Base-by-base conservation (phyloP, 495 filamentous ascomycete genomes). In the Chaetomium cochliodes region DNA sequence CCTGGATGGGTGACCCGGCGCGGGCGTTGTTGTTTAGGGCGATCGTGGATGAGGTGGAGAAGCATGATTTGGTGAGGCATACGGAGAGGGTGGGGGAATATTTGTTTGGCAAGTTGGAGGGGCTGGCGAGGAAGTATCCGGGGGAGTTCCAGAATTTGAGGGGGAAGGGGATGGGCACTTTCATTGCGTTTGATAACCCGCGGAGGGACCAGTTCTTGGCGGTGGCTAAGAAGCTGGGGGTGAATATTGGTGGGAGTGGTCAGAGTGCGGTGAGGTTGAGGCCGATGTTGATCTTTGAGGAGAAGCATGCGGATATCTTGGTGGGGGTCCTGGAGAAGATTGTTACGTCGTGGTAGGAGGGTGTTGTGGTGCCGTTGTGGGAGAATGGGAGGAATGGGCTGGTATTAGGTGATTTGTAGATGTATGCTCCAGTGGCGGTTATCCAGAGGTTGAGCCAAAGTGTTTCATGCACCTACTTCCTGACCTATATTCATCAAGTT, bases 1-100 rank as follows among this genome's bases (percentile, higher is more conserved):
- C 96, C 64, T 98, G 94, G 94, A 97, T 98, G 93, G 94, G 94
- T 74, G 94, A 98, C 79, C 94, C 94, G 33, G 87, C 90, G 12
- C 87, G 92, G 55, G 92, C 92, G 11, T 80, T 98, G 64, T 84
- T 98, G 64, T 98, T 97, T 87, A 86, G 90, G 62, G 92, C 89
- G 68, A 97, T 98, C 77, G 86, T 96, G 64, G 82, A 90, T 47
- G 93, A 98, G 79, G 90, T 98, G 58, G 86, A 96, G 79, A 82
- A 87, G 49, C 80, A 91, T 20, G 83, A 88, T 62, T 83, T 98
- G 13, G 92, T 98, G 33, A 78, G 84, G 72, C 85, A 96, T 75
- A 96, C 94, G 56, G 89, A 89, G 13, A 70, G 77, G 39, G 91
- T 91, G 23, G 94, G 94, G 69, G 87, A 90, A 51, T 97, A 98